Evolutionary conservation across 1,284 basidiomycete genomes (phyloP).

Genomic region (Rugosomyces carneus): DNA sequence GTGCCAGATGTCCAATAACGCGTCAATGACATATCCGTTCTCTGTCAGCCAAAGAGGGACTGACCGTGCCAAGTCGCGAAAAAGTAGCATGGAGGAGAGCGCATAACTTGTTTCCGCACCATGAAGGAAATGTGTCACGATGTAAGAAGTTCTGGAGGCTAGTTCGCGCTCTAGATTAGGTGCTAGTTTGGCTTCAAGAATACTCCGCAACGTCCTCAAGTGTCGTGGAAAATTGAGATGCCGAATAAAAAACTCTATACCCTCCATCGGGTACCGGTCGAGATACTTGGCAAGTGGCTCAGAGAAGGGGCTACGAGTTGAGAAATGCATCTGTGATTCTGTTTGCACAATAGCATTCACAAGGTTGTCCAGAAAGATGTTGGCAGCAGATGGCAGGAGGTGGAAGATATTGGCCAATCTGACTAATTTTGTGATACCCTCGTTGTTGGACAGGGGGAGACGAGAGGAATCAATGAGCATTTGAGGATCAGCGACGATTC

Average conservation of each 20-base stretch:
- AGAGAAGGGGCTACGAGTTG: slow-evolving; percentile 88
- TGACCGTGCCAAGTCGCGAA: slow-evolving; percentile 70
- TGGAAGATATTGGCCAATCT: slow-evolving; percentile 97
- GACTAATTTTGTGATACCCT: slow-evolving; percentile 90
- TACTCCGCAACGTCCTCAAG: slow-evolving; percentile 75
- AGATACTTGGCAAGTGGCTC: slow-evolving; percentile 90
- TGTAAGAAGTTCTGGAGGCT: slow-evolving; percentile 52
- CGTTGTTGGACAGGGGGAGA: slow-evolving; percentile 80
- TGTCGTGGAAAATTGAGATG: slow-evolving; percentile 73
- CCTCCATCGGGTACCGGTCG: slow-evolving; percentile 84
- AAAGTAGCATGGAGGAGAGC: slow-evolving; percentile 68
- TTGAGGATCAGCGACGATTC: slow-evolving; percentile 80
- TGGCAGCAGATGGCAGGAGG: slow-evolving; percentile 88
- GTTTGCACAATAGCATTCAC: slow-evolving; percentile 90
- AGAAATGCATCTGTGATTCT: slow-evolving; percentile 88
- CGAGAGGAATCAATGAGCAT: slow-evolving; percentile 78
- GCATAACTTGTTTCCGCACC: slow-evolving; percentile 49
- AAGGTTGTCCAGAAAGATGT: slow-evolving; percentile 86
- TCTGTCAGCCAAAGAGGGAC: slow-evolving; percentile 72
- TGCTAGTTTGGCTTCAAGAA: slow-evolving; percentile 73
- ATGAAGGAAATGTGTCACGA: slow-evolving; percentile 59
- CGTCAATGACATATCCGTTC: slow-evolving; percentile 60
- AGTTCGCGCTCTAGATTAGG: slow-evolving; percentile 75
- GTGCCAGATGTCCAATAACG: slow-evolving; percentile 71
- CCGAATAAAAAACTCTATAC: slow-evolving; percentile 80